Percentiles rank a stretch among this genome's conserved stretches.
phyloP scores from a whole-genome alignment of 129 eudicot species.

The Gnaphalium uliginosum region DNA sequence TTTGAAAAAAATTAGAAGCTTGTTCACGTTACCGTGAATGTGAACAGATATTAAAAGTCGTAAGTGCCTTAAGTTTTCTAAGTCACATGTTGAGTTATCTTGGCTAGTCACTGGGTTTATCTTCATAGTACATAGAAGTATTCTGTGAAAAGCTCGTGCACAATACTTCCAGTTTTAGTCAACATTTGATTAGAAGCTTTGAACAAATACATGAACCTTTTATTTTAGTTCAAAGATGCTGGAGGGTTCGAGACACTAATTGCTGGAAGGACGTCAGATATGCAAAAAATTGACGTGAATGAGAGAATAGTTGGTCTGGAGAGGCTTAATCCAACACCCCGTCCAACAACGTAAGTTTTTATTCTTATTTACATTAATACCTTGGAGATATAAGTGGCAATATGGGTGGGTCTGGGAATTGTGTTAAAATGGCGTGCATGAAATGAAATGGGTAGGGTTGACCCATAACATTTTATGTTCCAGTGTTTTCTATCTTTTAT shows the following conservation, averaged over 20 bases:
- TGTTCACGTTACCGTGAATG: neutral
- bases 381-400: neutral
- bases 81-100: neutral
- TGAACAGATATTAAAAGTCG: neutral
- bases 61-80: neutral
- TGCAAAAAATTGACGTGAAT: constrained; percentile 78
- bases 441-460: neutral
- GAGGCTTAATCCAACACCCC: constrained; percentile 91
- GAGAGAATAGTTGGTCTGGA: constrained; percentile 90
- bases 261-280: constrained; percentile 62
- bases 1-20: neutral
- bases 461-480: neutral
- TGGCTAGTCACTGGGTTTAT: neutral
- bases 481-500: neutral
- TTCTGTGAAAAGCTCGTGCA: neutral
- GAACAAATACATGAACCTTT: constrained; percentile 12
- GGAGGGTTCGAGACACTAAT: constrained; percentile 87
- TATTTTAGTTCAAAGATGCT: constrained; percentile 77
- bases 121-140: neutral
- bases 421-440: neutral
- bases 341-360: constrained; percentile 88
- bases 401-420: neutral
- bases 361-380: neutral
- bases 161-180: neutral
- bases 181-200: constrained; percentile 7